Evolutionary conservation across 2,329 filamentous ascomycete species (phyloP).

Genomic region (Byssothecium circinans): DNA sequence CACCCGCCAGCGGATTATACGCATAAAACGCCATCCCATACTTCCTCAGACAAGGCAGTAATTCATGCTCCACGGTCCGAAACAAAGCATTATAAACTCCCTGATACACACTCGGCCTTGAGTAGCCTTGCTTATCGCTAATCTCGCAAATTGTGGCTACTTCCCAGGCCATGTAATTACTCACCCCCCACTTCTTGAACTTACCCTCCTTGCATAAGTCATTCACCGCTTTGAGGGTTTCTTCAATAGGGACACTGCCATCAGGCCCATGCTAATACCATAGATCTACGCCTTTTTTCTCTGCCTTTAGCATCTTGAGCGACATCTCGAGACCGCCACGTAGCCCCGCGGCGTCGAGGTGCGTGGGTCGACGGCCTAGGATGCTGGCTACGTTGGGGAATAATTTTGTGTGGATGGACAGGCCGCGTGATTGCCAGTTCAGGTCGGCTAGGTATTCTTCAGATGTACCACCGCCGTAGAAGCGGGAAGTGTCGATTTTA

Average conservation of each 20-base stretch:
- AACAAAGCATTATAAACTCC: constrained; percentile 33
- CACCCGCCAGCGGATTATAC: constrained; percentile 22
- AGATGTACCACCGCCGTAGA: constrained; percentile 42
- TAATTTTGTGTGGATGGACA: constrained; percentile 50
- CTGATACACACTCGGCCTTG: constrained; percentile 51
- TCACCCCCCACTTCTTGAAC: constrained; percentile 51
- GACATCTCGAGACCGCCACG: constrained; percentile 40
- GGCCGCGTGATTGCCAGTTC: constrained; percentile 43
- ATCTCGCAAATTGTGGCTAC: constrained; percentile 53
- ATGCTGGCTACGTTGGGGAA: constrained; percentile 35
- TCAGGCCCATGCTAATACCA: constrained; percentile 54
- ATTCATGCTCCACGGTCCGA: constrained; percentile 22
- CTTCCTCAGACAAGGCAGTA: constrained; percentile 22
- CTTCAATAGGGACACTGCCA: constrained; percentile 45
- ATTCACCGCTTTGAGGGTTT: constrained; percentile 53
- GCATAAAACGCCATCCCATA: constrained; percentile 19
- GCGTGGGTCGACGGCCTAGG: constrained; percentile 19
- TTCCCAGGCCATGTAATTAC: constrained; percentile 49
- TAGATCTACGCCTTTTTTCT: constrained; percentile 37
- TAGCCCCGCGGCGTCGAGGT: constrained; percentile 38
- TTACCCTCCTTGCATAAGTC: constrained; percentile 49
- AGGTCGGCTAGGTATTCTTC: constrained; percentile 49
- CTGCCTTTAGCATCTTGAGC: constrained; percentile 35
- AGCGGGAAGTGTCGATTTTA: constrained; percentile 44
- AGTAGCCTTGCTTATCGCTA: constrained; percentile 46